Percentiles rank a stretch among this genome's conserved stretches.
phyloP scores from a whole-genome alignment of 257 asterid genomes.

The Paraleonurus japonicus region DNA sequence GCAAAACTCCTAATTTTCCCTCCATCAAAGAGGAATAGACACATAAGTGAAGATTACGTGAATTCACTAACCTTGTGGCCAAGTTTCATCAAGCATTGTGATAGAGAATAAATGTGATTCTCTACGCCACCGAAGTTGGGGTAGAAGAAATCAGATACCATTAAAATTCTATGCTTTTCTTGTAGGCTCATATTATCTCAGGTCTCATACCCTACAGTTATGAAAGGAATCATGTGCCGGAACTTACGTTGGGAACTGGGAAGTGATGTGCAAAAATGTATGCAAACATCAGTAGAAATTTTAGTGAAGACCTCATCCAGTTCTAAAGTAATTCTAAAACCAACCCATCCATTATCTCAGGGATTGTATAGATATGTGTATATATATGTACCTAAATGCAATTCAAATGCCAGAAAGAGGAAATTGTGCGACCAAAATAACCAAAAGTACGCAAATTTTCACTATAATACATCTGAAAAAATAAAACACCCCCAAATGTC shows the following conservation, averaged over 20 bases:
- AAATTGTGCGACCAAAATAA: not conserved
- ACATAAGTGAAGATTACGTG: not conserved
- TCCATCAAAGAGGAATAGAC: not conserved
- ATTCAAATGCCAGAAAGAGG: not conserved
- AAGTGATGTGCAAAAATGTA: not conserved
- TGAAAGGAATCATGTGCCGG: constrained; percentile 5
- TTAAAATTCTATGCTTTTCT: constrained; percentile 62
- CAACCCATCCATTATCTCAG: not conserved
- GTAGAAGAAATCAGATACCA: constrained; percentile 92
- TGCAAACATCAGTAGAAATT: constrained; percentile 1
- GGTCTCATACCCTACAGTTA: constrained; percentile 23
- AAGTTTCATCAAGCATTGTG: constrained; percentile 83
- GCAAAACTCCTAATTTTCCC: not conserved
- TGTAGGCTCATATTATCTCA: constrained; percentile 46
- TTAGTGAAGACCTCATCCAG: not conserved
- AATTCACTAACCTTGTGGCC: constrained; percentile 78
- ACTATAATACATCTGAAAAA: not conserved
- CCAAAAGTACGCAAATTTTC: not conserved
- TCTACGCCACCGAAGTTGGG: constrained; percentile 98
- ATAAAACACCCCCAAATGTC: not conserved
- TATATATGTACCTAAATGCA: not conserved
- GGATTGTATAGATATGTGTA: not conserved
- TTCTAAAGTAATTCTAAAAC: not conserved
- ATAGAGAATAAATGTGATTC: constrained; percentile 88
- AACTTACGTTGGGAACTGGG: not conserved